These are phyloP conservation scores for Vitis riparia DNA, from an alignment of 164 flowering plant species.

Conservation along the genomic window DNA sequence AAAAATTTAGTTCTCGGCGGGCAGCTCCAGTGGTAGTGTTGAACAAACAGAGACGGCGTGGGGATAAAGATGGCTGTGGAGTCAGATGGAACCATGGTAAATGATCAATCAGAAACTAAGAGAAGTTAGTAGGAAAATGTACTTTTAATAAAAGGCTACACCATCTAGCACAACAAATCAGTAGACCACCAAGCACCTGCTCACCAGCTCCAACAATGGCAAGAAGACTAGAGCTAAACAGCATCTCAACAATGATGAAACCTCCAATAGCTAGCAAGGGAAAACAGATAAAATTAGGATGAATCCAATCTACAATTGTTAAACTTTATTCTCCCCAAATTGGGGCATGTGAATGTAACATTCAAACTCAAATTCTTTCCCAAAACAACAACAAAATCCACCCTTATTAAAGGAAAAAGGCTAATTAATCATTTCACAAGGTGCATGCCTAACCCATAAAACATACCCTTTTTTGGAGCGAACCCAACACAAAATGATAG, in stretches of 20 bases:
- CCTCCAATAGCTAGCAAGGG: slow-evolving; percentile 66
- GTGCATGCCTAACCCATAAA: too few species aligned
- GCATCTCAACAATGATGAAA: slow-evolving; percentile 82
- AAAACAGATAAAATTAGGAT: slow-evolving; percentile 2
- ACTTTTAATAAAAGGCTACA: not conserved
- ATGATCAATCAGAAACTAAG: not conserved
- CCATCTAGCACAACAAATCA: not conserved
- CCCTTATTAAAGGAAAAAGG: not conserved
- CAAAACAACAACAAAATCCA: not conserved
- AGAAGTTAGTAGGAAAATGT: not conserved
- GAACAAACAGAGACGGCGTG: slow-evolving; percentile 85
- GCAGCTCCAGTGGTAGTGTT: slow-evolving; percentile 68
- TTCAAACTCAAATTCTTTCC: not conserved
- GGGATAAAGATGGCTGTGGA: slow-evolving; percentile 80
- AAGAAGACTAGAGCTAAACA: slow-evolving; percentile 78
- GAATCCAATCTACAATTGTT: not conserved
- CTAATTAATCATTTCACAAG: not conserved
- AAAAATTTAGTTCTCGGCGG: slow-evolving; percentile 73
- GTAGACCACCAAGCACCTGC: slow-evolving; percentile 50
- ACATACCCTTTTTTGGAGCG: too few species aligned
- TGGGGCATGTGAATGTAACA: not conserved
- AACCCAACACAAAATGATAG: too few species aligned
- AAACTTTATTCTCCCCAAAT: not conserved
- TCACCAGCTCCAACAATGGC: slow-evolving; percentile 97
- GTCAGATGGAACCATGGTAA: slow-evolving; percentile 5